Evolutionary conservation across 2,329 filamentous ascomycete species (phyloP), one percentile per base, ranked within the genome.

Genomic region (Beauveria sp.): DNA sequence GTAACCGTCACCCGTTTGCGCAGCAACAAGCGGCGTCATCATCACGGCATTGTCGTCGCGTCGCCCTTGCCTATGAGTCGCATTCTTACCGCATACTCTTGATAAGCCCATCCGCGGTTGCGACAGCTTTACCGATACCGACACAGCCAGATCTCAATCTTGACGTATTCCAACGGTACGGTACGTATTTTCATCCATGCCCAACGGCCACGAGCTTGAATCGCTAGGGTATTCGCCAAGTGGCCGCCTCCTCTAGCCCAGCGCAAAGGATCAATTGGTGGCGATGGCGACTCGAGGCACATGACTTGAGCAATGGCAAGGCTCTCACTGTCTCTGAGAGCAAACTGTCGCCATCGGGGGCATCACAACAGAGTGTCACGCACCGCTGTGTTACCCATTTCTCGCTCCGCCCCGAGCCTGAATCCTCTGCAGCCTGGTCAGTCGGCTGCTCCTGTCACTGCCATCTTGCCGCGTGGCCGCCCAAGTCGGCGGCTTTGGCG

Each of bases 1-100:
- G 56, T 48, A 52, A 52, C 55, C 51, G 52, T 26, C 40, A 34
- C 47, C 56, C 57, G 57, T 47, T 59, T 59, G 57, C 50, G 26
- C 57, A 47, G 51, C 50, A 20, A 46, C 48, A 59, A 54, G 46
- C 57, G 37, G 50, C 50, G 12, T 16, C 48, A 37, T 26, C 47
- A 26, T 20, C 46, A 50, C 8, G 9, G 46, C 22, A 41, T 41
- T 41, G 14, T 48, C 30, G 7, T 50, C 20, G 24, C 41, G 28
- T 34, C n/a, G 40, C n/a, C 9, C 46, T 22, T n/a, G 22, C 6
- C 34, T 37, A 16, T 34, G 16, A 22, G 24, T n/a, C 16, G n/a
- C 14, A 20, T 22, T 44, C 34, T 48, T 9, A 34, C 16, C 12
- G 9, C 20, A 50, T 40, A 22, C 28, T 47, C 3, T 26, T n/a